Percentiles rank a stretch among this genome's conserved stretches.
Conservation (phyloP, 129 eudicot genomes). For the carrot (Daucus carota) region DNA sequence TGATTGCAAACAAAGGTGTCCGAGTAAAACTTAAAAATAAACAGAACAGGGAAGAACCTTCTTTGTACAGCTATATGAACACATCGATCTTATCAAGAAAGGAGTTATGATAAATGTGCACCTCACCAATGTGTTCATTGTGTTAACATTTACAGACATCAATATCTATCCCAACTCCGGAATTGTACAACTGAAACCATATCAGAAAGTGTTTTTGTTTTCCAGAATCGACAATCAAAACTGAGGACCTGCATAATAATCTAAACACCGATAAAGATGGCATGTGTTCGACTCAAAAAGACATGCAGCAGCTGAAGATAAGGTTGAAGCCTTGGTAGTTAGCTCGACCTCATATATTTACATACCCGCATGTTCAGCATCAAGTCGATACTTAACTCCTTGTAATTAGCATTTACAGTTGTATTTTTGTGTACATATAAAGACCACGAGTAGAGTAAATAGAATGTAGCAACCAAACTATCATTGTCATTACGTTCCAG, state of each 20-base stretch:
- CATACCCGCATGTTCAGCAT: neutral
- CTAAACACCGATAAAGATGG: neutral
- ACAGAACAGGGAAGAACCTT: constrained; percentile 1
- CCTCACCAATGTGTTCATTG: constrained; percentile 14
- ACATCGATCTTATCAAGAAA: constrained; percentile 13
- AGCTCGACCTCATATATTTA: neutral
- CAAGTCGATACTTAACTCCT: neutral
- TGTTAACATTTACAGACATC: constrained; percentile 21
- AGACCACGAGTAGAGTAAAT: neutral
- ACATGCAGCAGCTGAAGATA: neutral
- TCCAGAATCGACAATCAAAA: neutral
- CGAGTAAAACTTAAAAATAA: neutral
- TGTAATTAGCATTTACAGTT: neutral
- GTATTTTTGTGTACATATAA: neutral
- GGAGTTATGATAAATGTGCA: constrained; percentile 22
- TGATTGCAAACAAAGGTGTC: neutral
- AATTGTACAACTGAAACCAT: constrained; percentile 24
- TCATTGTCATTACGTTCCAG: neutral
- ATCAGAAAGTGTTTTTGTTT: constrained; percentile 4
- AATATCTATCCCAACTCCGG: constrained; percentile 24
- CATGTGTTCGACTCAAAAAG: neutral
- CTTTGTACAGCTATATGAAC: constrained; percentile 17
- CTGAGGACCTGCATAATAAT: neutral
- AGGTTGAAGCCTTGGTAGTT: neutral
- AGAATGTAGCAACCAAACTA: neutral